These are phyloP conservation scores for Panus rudis DNA, from an alignment of 768 basidiomycete species.

Conservation along the genomic window DNA sequence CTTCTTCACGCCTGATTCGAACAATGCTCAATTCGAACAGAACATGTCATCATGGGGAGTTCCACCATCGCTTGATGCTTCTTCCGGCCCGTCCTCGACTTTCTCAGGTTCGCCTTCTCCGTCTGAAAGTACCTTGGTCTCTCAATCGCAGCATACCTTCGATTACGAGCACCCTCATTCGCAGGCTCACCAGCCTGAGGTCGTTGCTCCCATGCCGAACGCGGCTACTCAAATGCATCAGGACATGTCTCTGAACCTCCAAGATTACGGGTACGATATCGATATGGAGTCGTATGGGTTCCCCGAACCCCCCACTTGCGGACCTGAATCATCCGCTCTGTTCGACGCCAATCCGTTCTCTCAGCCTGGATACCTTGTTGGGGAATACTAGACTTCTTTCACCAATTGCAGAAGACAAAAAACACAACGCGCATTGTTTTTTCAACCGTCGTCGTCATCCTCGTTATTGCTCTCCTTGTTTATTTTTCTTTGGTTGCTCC, in stretches of 20 bases:
- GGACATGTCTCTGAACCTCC: not conserved
- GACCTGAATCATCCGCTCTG: too few species aligned
- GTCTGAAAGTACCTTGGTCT: conserved; percentile 14
- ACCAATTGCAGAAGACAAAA: not conserved
- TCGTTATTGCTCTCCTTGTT: not conserved
- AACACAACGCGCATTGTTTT: too few species aligned
- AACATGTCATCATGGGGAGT: conserved; percentile 14
- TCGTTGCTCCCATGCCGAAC: too few species aligned
- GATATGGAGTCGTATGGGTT: not conserved
- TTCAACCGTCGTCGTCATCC: not conserved
- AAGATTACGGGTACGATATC: not conserved
- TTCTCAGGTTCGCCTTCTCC: conserved; percentile 37
- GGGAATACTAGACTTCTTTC: not conserved
- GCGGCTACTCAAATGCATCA: not conserved
- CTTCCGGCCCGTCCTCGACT: conserved; percentile 33
- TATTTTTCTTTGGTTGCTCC: not conserved
- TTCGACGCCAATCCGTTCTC: not conserved
- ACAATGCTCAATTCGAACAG: conserved; percentile 8
- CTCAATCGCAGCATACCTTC: not conserved
- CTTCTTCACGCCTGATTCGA: conserved; percentile 3
- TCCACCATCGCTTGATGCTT: conserved; percentile 11
- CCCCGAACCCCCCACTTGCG: not conserved
- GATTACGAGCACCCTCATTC: not conserved
- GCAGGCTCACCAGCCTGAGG: not conserved
- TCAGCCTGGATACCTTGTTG: not conserved